A percentile compares a stretch with the other conserved stretches of the same genome.
These are phyloP conservation scores for Rhizophora mangle DNA, from an alignment of 345 rosid genomes.

Conservation along the genomic window DNA sequence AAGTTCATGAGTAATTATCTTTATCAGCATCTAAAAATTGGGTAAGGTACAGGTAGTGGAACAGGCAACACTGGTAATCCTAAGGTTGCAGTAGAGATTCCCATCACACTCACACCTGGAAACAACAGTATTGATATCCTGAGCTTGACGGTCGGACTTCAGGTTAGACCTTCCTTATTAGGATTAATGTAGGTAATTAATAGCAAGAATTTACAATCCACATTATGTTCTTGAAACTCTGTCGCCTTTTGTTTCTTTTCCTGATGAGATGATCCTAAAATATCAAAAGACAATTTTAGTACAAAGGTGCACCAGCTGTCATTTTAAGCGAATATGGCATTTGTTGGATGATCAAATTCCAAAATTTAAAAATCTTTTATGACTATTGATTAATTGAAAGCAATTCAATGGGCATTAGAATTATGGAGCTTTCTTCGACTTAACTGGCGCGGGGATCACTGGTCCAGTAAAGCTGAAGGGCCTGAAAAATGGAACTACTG, in stretches of 20 bases:
- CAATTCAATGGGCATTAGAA: constrained; percentile 45
- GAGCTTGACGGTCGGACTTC: constrained; percentile 94
- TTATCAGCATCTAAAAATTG: constrained; percentile 8
- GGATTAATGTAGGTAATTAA: constrained; percentile 4
- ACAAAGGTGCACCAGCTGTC: neutral
- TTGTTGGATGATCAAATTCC: constrained; percentile 11
- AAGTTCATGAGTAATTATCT: constrained; percentile 1
- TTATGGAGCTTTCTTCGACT: constrained; percentile 83
- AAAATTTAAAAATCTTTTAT: neutral
- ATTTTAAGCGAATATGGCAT: constrained; percentile 2
- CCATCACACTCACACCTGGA: constrained; percentile 55
- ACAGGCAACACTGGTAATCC: constrained; percentile 45
- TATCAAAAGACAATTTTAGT: no score
- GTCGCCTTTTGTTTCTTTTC: no score
- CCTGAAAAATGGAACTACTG: constrained; percentile 44
- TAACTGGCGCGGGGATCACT: constrained; percentile 73
- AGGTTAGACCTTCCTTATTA: constrained; percentile 41
- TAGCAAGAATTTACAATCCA: constrained; percentile 4
- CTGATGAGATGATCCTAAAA: no score
- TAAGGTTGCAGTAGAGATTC: constrained; percentile 62
- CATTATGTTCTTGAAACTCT: neutral
- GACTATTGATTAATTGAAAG: constrained; percentile 6
- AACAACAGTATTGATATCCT: constrained; percentile 78
- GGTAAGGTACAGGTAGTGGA: constrained; percentile 57
- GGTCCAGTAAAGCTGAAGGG: constrained; percentile 81